Base-by-base conservation (phyloP, 2,329 filamentous ascomycete species). In the Xenosphaeropsis pyriputrescens region DNA sequence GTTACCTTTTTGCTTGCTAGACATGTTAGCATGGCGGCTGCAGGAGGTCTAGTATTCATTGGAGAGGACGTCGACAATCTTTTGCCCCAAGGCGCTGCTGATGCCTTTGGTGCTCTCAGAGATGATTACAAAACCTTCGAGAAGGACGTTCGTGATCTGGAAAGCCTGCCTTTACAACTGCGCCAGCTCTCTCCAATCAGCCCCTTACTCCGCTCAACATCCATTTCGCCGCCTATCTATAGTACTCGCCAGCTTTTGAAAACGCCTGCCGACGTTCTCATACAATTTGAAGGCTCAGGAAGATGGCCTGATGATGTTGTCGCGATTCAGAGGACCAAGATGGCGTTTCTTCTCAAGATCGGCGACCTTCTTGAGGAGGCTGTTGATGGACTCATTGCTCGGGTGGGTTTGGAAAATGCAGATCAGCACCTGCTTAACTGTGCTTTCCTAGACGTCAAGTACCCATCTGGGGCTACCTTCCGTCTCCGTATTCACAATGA, bases 241-340 rank as follows among this genome's bases (percentile, higher is more conserved):
- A 61, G 62, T 17, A 62, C 65, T 12, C 43, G 41, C 11, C 39
- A 43, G 13, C 49, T 46, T 15, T 37, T 57, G 29, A 59, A 62
- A 36, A 65, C 63, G 15, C 79, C 84, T 0, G 79, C 88, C 46
- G 79, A 93, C 47, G 72, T 93, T 22, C 71, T 86, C 32, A 68
- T 98, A 35, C 88, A 89, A 52, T 96, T 98, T 49, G 91, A 98
- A 60, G 84, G 82, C 4, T 96, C 91, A 6, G 79, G 77, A 34
- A 80, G 85, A 47, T 98, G 91, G 91, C 91, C 91, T 0, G 88
- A 96, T 53, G 85, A 93, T 52, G 61, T 96, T 7, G 74, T 74
- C 3, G 88, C 89, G 5, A 94, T 96, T 39, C 91, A 98, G 56
- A 76, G 86, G 51, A 88, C 86, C 11, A 98, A 98, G 58, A 72